Evolutionary conservation across 2,329 filamentous ascomycete species (phyloP), one percentile per base, ranked within the genome.

Genomic region (Sclerotinia subarctica): DNA sequence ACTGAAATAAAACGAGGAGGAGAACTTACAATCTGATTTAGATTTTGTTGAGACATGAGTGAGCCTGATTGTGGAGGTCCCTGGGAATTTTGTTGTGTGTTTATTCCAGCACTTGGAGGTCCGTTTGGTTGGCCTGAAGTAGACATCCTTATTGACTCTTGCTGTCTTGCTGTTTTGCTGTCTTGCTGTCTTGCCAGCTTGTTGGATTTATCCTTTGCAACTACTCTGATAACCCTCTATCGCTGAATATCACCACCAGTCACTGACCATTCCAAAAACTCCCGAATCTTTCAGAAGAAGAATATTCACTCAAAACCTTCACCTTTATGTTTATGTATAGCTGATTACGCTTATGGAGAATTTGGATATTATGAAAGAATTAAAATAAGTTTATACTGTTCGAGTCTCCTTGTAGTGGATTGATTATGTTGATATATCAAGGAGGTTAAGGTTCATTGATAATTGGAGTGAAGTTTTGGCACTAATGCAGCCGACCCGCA

Each of bases 1-100:
- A 32, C 32, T 15, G 21, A 11, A n/a, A 8, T 15, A 19, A 21
- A 38, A 35, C 2, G 6, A 5, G 35, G 42, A 60, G 66, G 51
- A 49, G 24, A n/a, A 53, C 94, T 86, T 85, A 97, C 94, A 79
- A 98, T 98, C 74, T 97, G 93, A 75, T 98, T 98, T 1, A 97
- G 80, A 77, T 97, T 96, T 75, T 96, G 92, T 71, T 94, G 93
- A 2, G 90, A 93, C 80, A 93, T 89, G 77, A 68, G 82, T 78
- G 73, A 79, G 70, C 69, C 79, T 75, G 71, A 82, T 78, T 69
- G 84, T 79, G 69, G 83, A 79, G 69, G 82, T 80, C 81, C 72
- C 72, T 81, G 78, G 67, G 80, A 78, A 66, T 81, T 81, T 70
- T 81, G 78, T 78, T 84, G 81, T 74, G 81, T 80, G 42, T 77